Percentiles rank a stretch among this genome's conserved stretches.
phyloP scores from a whole-genome alignment of 2,329 filamentous ascomycete genomes.

The Xylariaceae sp. region DNA sequence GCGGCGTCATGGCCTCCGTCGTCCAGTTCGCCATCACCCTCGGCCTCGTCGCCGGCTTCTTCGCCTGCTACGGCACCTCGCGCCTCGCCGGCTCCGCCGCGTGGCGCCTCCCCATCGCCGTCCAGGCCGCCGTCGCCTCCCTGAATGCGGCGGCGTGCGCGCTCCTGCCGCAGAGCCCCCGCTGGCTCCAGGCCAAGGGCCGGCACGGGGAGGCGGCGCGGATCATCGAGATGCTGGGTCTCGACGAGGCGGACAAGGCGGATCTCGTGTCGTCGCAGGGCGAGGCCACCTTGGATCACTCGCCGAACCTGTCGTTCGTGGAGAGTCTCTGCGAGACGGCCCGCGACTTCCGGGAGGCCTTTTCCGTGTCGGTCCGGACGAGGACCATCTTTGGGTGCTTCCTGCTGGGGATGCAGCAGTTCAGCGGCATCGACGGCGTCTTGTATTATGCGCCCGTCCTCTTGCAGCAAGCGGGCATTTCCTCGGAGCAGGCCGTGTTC shows the following conservation, averaged over 20 bases:
- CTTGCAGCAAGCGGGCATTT: constrained; percentile 55
- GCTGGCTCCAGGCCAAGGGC: constrained; percentile 48
- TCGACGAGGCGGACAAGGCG: neutral
- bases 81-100: constrained; percentile 34
- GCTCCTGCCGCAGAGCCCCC: constrained; percentile 46
- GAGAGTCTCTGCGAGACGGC: constrained; percentile 18
- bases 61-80: constrained; percentile 55
- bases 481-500: constrained; percentile 32
- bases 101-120: constrained; percentile 51
- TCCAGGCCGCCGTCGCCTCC: constrained; percentile 32
- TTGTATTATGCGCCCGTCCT: constrained; percentile 57
- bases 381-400: constrained; percentile 51
- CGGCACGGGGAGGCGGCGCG: constrained; percentile 37
- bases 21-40: constrained; percentile 50
- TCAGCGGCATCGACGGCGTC: constrained; percentile 58
- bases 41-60: constrained; percentile 53
- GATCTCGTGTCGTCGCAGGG: constrained; percentile 22
- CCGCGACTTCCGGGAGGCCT: constrained; percentile 28
- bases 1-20: constrained; percentile 48
- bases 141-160: constrained; percentile 22
- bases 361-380: constrained; percentile 34
- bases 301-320: constrained; percentile 17
- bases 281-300: constrained; percentile 24
- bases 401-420: constrained; percentile 55
- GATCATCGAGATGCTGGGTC: neutral